phyloP scores from a whole-genome alignment of 1,284 basidiomycete species.

The Rhodotorula sp. region DNA sequence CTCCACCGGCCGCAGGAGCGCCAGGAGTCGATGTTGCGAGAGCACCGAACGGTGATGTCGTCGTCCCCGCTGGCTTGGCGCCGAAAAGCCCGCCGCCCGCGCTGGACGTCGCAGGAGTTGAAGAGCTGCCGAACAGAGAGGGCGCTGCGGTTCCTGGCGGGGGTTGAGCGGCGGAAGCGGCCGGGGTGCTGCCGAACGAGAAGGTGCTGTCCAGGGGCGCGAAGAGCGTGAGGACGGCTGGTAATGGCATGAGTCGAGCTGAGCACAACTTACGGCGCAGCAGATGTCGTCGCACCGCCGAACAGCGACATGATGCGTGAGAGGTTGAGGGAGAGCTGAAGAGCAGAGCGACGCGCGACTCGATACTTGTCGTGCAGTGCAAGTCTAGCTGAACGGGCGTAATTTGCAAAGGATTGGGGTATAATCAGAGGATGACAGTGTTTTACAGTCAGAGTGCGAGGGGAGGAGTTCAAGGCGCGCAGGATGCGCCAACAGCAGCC shows the following conservation, averaged over 20 bases:
- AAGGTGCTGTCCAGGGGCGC: background rate
- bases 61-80: background rate
- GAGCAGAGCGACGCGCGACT: background rate
- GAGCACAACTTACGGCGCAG: background rate
- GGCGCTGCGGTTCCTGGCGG: conserved; percentile 2
- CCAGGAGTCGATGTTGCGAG: background rate
- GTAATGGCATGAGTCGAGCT: background rate
- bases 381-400: background rate
- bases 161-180: background rate
- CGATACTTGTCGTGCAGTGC: background rate
- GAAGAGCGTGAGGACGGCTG: background rate
- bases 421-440: background rate
- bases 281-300: conserved; percentile 1
- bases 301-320: conserved; percentile 12
- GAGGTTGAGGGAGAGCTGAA: background rate
- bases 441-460: background rate
- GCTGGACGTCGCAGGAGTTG: background rate
- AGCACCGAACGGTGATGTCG: conserved; percentile 6
- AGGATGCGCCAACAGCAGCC: background rate
- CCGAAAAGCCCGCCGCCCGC: conserved; percentile 10
- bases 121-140: conserved; percentile 14
- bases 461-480: background rate
- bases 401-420: background rate
- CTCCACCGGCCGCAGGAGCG: background rate
- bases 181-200: conserved; percentile 19